Conservation (phyloP, 2,329 filamentous ascomycete species). For the Tolypocladium nubicola region DNA sequence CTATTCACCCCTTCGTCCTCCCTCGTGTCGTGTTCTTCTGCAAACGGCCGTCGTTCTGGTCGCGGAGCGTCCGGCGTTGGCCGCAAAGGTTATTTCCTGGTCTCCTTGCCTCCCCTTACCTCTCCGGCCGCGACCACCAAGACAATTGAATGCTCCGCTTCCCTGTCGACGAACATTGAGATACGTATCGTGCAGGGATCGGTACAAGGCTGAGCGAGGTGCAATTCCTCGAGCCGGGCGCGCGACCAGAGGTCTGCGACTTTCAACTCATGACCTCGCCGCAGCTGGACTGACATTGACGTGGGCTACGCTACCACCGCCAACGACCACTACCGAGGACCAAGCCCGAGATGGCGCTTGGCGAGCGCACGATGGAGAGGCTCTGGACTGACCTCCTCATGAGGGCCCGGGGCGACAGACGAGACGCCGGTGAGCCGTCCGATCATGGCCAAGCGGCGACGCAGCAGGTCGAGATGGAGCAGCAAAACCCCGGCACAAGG, state of each 20-base stretch:
- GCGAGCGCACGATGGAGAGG: constrained; percentile 17
- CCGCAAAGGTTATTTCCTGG: not conserved
- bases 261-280: not conserved
- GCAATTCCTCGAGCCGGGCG: not conserved
- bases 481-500: not conserved
- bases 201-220: not conserved
- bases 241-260: not conserved
- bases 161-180: not conserved
- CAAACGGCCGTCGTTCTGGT: not conserved
- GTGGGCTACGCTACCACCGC: not conserved
- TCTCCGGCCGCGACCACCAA: not conserved
- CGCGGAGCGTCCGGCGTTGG: not conserved
- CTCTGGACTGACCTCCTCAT: constrained; percentile 21
- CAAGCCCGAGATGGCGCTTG: constrained; percentile 9
- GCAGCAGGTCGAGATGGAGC: not conserved
- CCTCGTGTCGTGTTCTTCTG: not conserved
- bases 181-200: not conserved
- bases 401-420: constrained; percentile 17
- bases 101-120: not conserved
- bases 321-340: not conserved
- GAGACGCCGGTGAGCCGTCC: constrained; percentile 3
- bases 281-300: not conserved
- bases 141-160: not conserved
- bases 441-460: not conserved
- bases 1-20: not conserved